These are phyloP conservation scores for Trematosphaeria pertusa DNA, from an alignment of 2,329 filamentous ascomycete genomes.

Conservation along the genomic window DNA sequence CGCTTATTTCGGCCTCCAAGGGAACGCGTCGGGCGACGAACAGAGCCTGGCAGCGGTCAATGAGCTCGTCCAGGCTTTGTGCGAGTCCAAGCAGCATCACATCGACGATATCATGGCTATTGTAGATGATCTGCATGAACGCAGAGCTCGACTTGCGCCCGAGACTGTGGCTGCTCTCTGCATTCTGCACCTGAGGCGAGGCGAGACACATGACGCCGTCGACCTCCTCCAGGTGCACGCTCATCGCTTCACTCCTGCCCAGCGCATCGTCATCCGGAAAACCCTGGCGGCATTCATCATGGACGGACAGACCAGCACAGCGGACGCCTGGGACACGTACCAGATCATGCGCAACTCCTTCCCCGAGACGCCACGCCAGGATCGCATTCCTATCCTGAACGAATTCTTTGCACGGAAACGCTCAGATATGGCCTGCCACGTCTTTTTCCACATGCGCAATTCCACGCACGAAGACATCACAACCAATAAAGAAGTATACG, in stretches of 20 bases:
- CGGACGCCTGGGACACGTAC: slow-evolving; percentile 68
- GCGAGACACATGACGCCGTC: slow-evolving; percentile 79
- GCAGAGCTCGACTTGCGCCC: slow-evolving; percentile 71
- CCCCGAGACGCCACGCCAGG: slow-evolving; percentile 67
- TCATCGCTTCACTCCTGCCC: slow-evolving; percentile 71
- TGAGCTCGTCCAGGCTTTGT: slow-evolving; percentile 73
- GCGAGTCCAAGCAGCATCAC: slow-evolving; percentile 64
- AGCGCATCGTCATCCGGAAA: slow-evolving; percentile 71
- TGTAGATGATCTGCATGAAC: slow-evolving; percentile 74
- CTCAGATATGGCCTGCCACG: slow-evolving; percentile 82
- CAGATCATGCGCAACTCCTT: slow-evolving; percentile 65
- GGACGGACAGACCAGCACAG: slow-evolving; percentile 70
- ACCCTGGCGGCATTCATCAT: slow-evolving; percentile 73
- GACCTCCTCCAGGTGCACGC: slow-evolving; percentile 81
- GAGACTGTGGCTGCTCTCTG: slow-evolving; percentile 78
- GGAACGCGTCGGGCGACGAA: slow-evolving; percentile 61
- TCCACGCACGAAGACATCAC: slow-evolving; percentile 68
- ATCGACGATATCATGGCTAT: slow-evolving; percentile 77
- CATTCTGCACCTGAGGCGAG: slow-evolving; percentile 74
- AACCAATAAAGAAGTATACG: slow-evolving; percentile 77
- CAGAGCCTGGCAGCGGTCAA: slow-evolving; percentile 72
- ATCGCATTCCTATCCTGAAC: slow-evolving; percentile 77
- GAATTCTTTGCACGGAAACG: slow-evolving; percentile 79
- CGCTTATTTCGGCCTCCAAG: slow-evolving; percentile 69
- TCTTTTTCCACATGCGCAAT: slow-evolving; percentile 94